Conservation (phyloP, 306 rosid genomes). For the Hippophae tibetana region DNA sequence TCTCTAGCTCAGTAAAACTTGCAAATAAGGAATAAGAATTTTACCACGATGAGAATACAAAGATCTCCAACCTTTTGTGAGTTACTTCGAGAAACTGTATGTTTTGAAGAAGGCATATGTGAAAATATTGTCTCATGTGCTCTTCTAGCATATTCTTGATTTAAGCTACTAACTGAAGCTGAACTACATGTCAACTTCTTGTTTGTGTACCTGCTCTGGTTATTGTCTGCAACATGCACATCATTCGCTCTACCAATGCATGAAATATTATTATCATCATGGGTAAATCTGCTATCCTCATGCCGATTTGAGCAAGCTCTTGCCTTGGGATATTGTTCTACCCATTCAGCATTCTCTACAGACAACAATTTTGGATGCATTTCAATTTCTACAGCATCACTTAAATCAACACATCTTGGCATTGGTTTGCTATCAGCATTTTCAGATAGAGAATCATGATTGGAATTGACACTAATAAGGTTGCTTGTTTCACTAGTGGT, state of each 20-base stretch:
- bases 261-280: conserved; percentile 41
- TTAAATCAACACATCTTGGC: conserved; percentile 19
- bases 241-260: conserved; percentile 55
- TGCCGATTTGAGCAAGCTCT: conserved; percentile 19
- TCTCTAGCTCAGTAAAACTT: conserved; percentile 13
- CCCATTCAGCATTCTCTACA: conserved; percentile 10
- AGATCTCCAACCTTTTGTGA: conserved; percentile 27
- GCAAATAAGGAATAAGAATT: conserved; percentile 2
- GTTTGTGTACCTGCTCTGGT: conserved; percentile 32
- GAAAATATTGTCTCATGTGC: conserved; percentile 28
- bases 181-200: conserved; percentile 29
- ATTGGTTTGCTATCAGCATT: conserved; percentile 45
- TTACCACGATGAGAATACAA: conserved; percentile 15
- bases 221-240: conserved; percentile 25
- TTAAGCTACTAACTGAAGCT: conserved; percentile 42
- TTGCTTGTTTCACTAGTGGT: conserved; percentile 55
- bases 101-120: conserved; percentile 34
- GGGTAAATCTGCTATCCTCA: conserved; percentile 28
- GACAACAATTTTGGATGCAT: conserved; percentile 16
- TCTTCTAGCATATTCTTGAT: conserved; percentile 36
- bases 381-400: conserved; percentile 18
- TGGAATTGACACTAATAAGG: conserved; percentile 35
- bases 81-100: conserved; percentile 24
- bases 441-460: conserved; percentile 56
- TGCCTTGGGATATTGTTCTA: background rate